A percentile compares a stretch with the other conserved stretches of the same genome.
Evolutionary conservation across 805 yeast genomes (phyloP).

Genomic region (Sungouiella thailandica): DNA sequence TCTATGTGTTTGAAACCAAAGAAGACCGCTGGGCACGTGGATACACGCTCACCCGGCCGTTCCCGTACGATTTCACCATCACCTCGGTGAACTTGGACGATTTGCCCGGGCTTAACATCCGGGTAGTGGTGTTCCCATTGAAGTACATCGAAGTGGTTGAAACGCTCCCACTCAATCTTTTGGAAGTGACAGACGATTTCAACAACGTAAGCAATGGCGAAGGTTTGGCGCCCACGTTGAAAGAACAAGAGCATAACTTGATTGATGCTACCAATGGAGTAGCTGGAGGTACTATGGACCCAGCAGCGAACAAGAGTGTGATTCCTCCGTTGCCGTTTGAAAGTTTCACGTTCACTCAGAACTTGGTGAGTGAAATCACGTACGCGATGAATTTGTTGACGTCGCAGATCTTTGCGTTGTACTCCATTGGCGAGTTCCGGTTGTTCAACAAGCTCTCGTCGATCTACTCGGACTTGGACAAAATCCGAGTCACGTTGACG

Average conservation of each 20-base stretch:
- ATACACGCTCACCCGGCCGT: constrained; percentile 61
- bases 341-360: constrained; percentile 35
- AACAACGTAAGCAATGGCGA: constrained; percentile 18
- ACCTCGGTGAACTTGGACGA: constrained; percentile 58
- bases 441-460: constrained; percentile 51
- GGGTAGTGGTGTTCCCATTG: constrained; percentile 59
- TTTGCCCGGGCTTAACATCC: constrained; percentile 51
- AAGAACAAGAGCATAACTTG: constrained; percentile 25
- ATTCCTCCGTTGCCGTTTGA: constrained; percentile 54
- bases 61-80: constrained; percentile 63
- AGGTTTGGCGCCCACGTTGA: constrained; percentile 29
- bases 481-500: constrained; percentile 48
- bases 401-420: constrained; percentile 63
- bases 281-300: constrained; percentile 8
- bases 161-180: constrained; percentile 33
- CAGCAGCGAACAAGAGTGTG: constrained; percentile 8
- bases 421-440: constrained; percentile 66
- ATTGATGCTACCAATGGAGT: constrained; percentile 19
- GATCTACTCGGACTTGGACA: constrained; percentile 54
- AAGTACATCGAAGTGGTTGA: constrained; percentile 45
- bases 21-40: constrained; percentile 74
- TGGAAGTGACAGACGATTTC: constrained; percentile 23
- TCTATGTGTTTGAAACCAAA: constrained; percentile 64
- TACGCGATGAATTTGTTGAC: constrained; percentile 54
- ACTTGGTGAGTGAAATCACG: constrained; percentile 50